Conservation (phyloP, 2,329 filamentous ascomycete species). For the Ascochyta pisi region DNA sequence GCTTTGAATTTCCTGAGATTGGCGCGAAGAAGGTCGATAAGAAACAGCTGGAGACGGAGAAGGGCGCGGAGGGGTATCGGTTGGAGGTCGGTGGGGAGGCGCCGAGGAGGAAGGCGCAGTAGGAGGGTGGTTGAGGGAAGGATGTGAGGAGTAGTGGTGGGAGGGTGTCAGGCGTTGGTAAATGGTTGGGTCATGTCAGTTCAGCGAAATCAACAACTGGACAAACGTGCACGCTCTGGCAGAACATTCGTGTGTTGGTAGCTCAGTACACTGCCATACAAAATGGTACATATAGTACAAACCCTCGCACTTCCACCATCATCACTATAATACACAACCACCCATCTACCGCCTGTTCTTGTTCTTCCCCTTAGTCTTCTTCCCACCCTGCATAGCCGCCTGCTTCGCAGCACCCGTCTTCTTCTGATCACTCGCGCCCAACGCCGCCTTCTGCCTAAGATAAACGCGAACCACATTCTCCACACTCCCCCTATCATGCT, state of each 20-base stretch:
- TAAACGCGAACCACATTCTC: slow-evolving; percentile 49
- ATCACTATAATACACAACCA: slow-evolving; percentile 3
- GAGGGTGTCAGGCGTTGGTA: not conserved
- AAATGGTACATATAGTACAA: not conserved
- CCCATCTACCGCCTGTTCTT: slow-evolving; percentile 38
- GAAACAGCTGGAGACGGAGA: slow-evolving; percentile 57
- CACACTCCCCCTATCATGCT: slow-evolving; percentile 49
- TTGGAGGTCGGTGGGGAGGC: slow-evolving; percentile 48
- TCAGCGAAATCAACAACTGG: no score
- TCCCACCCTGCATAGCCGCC: slow-evolving; percentile 35
- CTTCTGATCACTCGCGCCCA: slow-evolving; percentile 41
- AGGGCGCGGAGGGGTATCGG: slow-evolving; percentile 57
- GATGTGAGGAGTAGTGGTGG: not conserved
- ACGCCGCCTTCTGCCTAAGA: slow-evolving; percentile 46
- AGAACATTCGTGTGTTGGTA: no score
- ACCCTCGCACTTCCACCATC: not conserved
- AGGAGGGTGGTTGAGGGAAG: not conserved
- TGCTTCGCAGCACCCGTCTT: slow-evolving; percentile 35
- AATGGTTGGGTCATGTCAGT: no score
- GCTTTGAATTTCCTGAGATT: slow-evolving; percentile 70
- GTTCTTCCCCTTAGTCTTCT: slow-evolving; percentile 36
- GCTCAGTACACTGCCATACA: not conserved
- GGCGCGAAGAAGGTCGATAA: slow-evolving; percentile 68
- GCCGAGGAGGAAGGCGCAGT: slow-evolving; percentile 30
- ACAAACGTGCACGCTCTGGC: no score